These are phyloP conservation scores for Camelina hispida DNA, from an alignment of 345 rosid genomes.

Conservation along the genomic window DNA sequence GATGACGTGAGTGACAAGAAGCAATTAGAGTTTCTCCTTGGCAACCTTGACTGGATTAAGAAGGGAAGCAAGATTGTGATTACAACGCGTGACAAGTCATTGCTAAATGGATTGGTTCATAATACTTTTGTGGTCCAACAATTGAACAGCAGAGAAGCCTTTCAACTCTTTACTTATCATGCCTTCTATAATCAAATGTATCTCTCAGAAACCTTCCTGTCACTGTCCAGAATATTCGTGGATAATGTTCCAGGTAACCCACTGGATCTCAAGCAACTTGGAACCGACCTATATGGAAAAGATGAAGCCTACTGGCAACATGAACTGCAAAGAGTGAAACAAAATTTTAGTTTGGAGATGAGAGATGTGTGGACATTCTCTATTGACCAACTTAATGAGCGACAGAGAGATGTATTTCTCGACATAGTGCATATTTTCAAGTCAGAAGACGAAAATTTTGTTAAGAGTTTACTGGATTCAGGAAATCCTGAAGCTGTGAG, in stretches of 20 bases:
- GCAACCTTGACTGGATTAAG: background rate
- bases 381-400: slow-evolving; percentile 26
- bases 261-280: slow-evolving; percentile 39
- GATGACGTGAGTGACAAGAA: slow-evolving; percentile 6
- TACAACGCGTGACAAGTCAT: slow-evolving; percentile 28
- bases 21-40: slow-evolving; percentile 8
- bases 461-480: slow-evolving; percentile 13
- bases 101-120: background rate
- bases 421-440: slow-evolving; percentile 43
- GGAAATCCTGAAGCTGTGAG: background rate
- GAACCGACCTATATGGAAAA: slow-evolving; percentile 5
- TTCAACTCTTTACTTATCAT: slow-evolving; percentile 15
- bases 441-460: background rate
- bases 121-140: background rate
- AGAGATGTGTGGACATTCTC: slow-evolving; percentile 17
- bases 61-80: slow-evolving; percentile 36
- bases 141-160: slow-evolving; percentile 11
- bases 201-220: background rate
- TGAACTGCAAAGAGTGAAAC: background rate
- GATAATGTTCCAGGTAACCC: slow-evolving; percentile 42
- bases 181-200: slow-evolving; percentile 11
- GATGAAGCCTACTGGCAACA: slow-evolving; percentile 29
- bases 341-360: slow-evolving; percentile 13
- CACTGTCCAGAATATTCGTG: slow-evolving; percentile 8
- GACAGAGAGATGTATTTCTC: slow-evolving; percentile 30